Conservation (phyloP, 192 early-diverging fungal species). For the Podila minutissima region DNA sequence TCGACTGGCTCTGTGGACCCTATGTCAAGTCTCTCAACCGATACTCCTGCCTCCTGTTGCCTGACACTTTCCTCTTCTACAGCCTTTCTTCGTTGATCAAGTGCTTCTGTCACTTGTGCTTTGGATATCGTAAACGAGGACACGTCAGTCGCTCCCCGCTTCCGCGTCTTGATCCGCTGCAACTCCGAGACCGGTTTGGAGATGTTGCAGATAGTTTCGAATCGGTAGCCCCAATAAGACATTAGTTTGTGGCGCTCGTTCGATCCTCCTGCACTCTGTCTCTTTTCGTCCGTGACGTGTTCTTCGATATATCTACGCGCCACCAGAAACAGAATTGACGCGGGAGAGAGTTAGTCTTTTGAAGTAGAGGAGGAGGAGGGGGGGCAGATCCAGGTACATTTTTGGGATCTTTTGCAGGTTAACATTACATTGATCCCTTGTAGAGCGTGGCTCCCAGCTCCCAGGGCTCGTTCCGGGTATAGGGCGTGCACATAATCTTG, state of each 20-base stretch:
- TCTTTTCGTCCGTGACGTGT: constrained; percentile 58
- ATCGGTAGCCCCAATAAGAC: constrained; percentile 92
- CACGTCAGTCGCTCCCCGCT: neutral
- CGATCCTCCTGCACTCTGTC: constrained; percentile 42
- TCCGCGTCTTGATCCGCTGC: constrained; percentile 22
- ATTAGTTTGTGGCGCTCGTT: constrained; percentile 70
- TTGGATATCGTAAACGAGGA: neutral
- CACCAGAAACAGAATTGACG: neutral
- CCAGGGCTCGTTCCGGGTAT: constrained; percentile 79
- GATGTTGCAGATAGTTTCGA: constrained; percentile 82
- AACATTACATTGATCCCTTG: constrained; percentile 59
- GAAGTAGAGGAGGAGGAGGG: neutral
- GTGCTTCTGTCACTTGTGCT: neutral
- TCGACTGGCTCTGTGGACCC: neutral
- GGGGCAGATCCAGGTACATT: neutral
- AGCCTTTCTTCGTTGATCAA: neutral
- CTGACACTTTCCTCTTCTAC: neutral
- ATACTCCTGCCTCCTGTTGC: neutral
- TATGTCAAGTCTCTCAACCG: neutral
- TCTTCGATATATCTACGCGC: constrained; percentile 85
- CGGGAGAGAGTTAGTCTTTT: neutral
- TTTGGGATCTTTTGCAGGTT: neutral
- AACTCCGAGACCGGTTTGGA: constrained; percentile 61
- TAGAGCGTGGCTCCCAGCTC: constrained; percentile 79
- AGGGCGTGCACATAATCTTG: constrained; percentile 86